A percentile compares a stretch with the other conserved stretches of the same genome.
phyloP scores from a whole-genome alignment of 306 rosid genomes.

The Citrullus colocynthis region DNA sequence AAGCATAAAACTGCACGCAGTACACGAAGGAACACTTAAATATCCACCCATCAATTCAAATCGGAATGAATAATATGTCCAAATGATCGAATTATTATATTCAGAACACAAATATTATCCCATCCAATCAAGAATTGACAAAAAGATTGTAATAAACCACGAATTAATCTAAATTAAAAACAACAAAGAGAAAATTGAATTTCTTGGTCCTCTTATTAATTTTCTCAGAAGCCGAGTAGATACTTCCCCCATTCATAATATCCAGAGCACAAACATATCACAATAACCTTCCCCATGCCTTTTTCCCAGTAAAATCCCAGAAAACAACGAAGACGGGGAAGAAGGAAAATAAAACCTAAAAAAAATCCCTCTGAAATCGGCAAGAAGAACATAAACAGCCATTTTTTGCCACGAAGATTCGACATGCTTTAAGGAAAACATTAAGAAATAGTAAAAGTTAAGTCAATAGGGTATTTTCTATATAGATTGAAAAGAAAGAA shows the following conservation, averaged over 20 bases:
- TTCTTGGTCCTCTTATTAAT: not conserved
- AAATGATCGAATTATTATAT: not conserved
- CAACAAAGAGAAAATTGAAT: not conserved
- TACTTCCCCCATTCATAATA: not conserved
- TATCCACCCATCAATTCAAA: not conserved
- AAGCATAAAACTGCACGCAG: slow-evolving; percentile 51
- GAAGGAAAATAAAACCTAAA: not conserved
- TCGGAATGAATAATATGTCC: not conserved
- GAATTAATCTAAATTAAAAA: not conserved
- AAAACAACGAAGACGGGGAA: not conserved
- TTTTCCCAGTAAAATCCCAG: not conserved
- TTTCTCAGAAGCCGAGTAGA: not conserved
- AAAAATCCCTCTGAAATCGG: not conserved
- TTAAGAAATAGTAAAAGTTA: not conserved
- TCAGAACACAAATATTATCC: not conserved
- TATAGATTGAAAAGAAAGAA: not conserved
- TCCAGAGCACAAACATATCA: not conserved
- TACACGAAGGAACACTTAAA: not conserved
- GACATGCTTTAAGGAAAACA: not conserved
- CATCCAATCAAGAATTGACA: not conserved
- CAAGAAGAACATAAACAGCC: not conserved
- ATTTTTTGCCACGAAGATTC: not conserved
- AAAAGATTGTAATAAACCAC: not conserved
- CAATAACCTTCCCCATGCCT: not conserved
- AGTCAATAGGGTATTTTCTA: slow-evolving; percentile 11